Conservation (phyloP, 768 basidiomycete genomes). For the Pisolithus tinctorius region DNA sequence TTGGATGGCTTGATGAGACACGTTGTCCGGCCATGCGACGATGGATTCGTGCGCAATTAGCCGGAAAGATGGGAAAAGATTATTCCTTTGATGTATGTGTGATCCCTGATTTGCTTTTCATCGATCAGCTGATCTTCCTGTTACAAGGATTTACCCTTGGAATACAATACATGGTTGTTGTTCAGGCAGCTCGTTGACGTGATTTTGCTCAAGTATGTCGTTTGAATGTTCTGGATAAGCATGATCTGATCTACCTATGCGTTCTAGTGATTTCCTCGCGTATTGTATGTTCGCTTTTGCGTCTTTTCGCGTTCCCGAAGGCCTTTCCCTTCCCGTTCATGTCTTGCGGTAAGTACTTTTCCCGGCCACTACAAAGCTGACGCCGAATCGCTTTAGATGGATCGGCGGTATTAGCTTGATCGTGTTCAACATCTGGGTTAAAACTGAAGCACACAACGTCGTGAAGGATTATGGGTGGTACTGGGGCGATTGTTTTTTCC, state of each 20-base stretch:
- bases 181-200: slow-evolving; percentile 96
- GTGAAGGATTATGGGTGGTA: slow-evolving; percentile 99
- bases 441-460: slow-evolving; percentile 94
- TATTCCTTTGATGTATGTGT: slow-evolving; percentile 83
- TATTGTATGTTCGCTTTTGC: slow-evolving; percentile 95
- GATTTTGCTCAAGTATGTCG: slow-evolving; percentile 85
- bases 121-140: slow-evolving; percentile 1
- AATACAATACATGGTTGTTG: slow-evolving; percentile 95
- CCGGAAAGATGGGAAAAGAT: slow-evolving; percentile 89
- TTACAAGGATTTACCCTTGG: slow-evolving; percentile 74
- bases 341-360: slow-evolving; percentile 57
- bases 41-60: slow-evolving; percentile 86
- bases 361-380: background rate
- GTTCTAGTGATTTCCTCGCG: slow-evolving; percentile 79
- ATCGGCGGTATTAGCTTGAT: slow-evolving; percentile 78
- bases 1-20: slow-evolving; percentile 84
- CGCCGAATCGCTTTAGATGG: slow-evolving; percentile 51
- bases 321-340: slow-evolving; percentile 67
- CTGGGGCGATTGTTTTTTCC: slow-evolving; percentile 92
- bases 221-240: background rate
- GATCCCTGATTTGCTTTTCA: background rate
- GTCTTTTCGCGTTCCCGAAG: slow-evolving; percentile 81
- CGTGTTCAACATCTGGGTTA: slow-evolving; percentile 96
- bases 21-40: slow-evolving; percentile 54
- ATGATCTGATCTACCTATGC: slow-evolving; percentile 2